Evolutionary conservation across 805 yeast genomes (phyloP).

Genomic region (Saccharomycopsis sp.): DNA sequence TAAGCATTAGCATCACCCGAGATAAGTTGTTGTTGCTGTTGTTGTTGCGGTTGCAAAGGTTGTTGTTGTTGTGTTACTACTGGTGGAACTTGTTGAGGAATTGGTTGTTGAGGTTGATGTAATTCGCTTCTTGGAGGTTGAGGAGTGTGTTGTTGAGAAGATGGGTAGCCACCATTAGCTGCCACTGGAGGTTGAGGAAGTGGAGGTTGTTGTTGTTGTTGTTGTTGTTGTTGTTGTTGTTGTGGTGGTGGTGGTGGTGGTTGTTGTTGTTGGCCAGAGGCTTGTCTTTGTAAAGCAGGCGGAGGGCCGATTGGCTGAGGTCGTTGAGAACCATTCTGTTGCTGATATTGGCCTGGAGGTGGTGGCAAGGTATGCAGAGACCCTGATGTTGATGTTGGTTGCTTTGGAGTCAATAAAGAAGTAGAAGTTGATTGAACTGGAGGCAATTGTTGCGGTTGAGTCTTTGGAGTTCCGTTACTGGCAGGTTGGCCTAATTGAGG

Average conservation of each 20-base stretch:
- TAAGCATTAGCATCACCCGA: conserved; percentile 43
- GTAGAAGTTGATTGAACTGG: conserved; percentile 5
- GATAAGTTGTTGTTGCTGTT: conserved; percentile 23
- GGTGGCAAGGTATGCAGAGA: background rate
- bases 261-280: conserved; percentile 7
- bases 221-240: conserved; percentile 5
- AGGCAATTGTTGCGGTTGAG: conserved; percentile 16
- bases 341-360: background rate
- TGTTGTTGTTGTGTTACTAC: conserved; percentile 10
- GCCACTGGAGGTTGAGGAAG: background rate
- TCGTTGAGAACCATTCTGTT: background rate
- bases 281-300: background rate
- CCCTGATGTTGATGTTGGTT: conserved; percentile 3
- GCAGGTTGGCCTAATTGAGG: background rate
- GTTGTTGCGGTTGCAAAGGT: no score
- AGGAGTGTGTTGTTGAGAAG: conserved; percentile 11
- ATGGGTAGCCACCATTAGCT: background rate
- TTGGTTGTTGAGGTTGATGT: conserved; percentile 23
- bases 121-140: conserved; percentile 13
- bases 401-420: no score
- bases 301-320: conserved; percentile 5
- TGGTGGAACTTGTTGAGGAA: conserved; percentile 22
- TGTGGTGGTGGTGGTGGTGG: conserved; percentile 8
- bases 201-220: conserved; percentile 2
- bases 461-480: conserved; percentile 20